Evolutionary conservation across 768 basidiomycete genomes (phyloP).

Genomic region (Rhodocollybia butyracea): DNA sequence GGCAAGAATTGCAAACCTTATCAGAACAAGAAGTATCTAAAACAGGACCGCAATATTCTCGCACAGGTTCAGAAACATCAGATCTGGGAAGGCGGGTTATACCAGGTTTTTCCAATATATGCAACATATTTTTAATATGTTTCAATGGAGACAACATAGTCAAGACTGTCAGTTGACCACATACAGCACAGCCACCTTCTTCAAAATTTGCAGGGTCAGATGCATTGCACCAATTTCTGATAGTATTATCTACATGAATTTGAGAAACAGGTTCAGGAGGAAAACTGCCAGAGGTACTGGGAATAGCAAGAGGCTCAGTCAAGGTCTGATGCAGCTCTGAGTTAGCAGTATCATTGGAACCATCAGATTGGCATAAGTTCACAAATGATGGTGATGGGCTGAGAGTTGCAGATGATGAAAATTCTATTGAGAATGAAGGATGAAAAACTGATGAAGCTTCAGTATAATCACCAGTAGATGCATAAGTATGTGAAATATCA

Average conservation of each 20-base stretch:
- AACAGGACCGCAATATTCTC: background rate
- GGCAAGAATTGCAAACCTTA: background rate
- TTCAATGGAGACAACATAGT: background rate
- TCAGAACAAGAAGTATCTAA: background rate
- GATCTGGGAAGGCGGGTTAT: background rate
- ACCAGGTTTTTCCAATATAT: conserved; percentile 1
- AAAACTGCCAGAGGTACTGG: background rate
- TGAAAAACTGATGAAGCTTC: no score
- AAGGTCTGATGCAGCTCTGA: no score
- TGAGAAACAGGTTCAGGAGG: background rate
- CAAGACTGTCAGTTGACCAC: conserved; percentile 17
- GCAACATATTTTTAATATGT: background rate
- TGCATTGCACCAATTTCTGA: background rate
- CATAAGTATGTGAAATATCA: no score
- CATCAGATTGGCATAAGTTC: no score
- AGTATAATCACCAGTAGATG: no score
- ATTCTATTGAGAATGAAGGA: no score
- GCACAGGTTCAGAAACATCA: background rate
- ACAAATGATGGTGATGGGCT: no score
- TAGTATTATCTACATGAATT: background rate
- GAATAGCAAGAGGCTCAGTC: no score
- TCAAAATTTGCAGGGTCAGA: conserved; percentile 7
- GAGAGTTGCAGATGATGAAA: no score
- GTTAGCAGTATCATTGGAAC: no score
- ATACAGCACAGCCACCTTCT: no score